A percentile compares a stretch with the other conserved stretches of the same genome.
Evolutionary conservation across 2,329 filamentous ascomycete species (phyloP).

Genomic region (Malbranchea cinnamomea): DNA sequence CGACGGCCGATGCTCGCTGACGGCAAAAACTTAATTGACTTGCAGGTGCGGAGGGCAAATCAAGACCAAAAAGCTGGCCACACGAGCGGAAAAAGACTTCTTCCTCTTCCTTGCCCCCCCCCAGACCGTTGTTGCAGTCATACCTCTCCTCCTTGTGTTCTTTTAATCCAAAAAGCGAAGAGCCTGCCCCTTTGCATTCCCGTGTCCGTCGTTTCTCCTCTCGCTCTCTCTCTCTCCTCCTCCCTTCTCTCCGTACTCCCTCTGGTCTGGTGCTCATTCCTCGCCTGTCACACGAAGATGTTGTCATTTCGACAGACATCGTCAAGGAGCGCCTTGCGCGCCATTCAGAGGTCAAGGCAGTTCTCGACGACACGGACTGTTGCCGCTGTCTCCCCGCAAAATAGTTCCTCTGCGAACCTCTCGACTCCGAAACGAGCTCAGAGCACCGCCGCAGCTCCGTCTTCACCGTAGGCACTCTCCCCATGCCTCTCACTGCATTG

Average conservation of each 20-base stretch:
- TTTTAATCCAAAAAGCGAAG: too few species aligned
- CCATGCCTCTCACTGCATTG: neutral
- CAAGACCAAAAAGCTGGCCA: too few species aligned
- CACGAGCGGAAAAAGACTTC: too few species aligned
- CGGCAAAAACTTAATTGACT: too few species aligned
- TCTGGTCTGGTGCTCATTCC: constrained; percentile 22
- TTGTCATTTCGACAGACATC: constrained; percentile 37
- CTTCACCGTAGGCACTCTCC: constrained; percentile 37
- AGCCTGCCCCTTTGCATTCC: too few species aligned
- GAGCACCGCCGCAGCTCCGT: constrained; percentile 34
- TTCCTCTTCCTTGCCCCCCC: too few species aligned
- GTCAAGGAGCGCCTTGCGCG: constrained; percentile 34
- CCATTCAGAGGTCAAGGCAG: constrained; percentile 26
- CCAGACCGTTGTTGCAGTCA: too few species aligned
- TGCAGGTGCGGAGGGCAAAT: too few species aligned
- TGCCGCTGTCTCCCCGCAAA: constrained; percentile 32
- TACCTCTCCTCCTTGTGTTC: too few species aligned
- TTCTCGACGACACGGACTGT: constrained; percentile 33
- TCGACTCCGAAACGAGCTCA: constrained; percentile 27
- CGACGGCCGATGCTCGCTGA: too few species aligned
- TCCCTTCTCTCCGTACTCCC: constrained; percentile 6
- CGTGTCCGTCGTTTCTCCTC: too few species aligned
- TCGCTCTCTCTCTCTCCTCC: too few species aligned
- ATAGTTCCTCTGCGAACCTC: constrained; percentile 23
- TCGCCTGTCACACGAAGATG: constrained; percentile 29